phyloP scores from a whole-genome alignment of 2,329 filamentous ascomycete genomes.

The Monosporascus sp. region DNA sequence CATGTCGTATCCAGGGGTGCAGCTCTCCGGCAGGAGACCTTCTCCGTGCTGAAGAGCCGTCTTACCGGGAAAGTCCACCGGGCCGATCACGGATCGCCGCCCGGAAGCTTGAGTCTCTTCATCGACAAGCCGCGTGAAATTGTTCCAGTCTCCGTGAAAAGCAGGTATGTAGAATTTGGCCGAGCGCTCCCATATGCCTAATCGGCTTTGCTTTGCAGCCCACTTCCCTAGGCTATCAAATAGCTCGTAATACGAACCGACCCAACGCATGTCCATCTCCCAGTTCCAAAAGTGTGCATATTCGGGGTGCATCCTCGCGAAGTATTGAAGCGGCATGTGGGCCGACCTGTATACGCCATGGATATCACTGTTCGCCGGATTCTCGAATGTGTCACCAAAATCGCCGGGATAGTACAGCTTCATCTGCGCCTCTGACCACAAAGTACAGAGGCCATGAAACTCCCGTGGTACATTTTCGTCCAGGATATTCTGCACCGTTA shows the following conservation, averaged over 20 bases:
- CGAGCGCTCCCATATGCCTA: constrained; percentile 73
- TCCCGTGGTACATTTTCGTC: constrained; percentile 62
- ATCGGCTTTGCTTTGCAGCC: constrained; percentile 62
- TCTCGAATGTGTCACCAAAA: constrained; percentile 64
- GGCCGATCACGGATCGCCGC: constrained; percentile 63
- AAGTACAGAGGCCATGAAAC: constrained; percentile 73
- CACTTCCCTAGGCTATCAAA: constrained; percentile 64
- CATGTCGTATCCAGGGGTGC: constrained; percentile 47
- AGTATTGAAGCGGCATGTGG: constrained; percentile 60
- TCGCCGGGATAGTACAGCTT: constrained; percentile 66
- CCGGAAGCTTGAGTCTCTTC: constrained; percentile 51
- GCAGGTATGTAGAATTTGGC: constrained; percentile 72
- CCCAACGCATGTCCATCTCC: constrained; percentile 64
- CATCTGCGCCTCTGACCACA: constrained; percentile 87
- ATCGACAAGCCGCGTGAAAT: constrained; percentile 63
- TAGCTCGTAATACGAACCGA: constrained; percentile 67
- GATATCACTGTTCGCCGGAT: constrained; percentile 52
- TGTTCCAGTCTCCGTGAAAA: constrained; percentile 65
- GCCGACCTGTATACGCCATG: constrained; percentile 66
- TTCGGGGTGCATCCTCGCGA: constrained; percentile 57
- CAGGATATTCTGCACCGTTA: constrained; percentile 67
- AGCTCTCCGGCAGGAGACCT: constrained; percentile 50
- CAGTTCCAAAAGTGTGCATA: constrained; percentile 67
- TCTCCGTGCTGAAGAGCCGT: constrained; percentile 46
- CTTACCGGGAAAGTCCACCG: constrained; percentile 48